phyloP scores from a whole-genome alignment of 768 basidiomycete genomes.

The Chalciporus sphaerocephalus region DNA sequence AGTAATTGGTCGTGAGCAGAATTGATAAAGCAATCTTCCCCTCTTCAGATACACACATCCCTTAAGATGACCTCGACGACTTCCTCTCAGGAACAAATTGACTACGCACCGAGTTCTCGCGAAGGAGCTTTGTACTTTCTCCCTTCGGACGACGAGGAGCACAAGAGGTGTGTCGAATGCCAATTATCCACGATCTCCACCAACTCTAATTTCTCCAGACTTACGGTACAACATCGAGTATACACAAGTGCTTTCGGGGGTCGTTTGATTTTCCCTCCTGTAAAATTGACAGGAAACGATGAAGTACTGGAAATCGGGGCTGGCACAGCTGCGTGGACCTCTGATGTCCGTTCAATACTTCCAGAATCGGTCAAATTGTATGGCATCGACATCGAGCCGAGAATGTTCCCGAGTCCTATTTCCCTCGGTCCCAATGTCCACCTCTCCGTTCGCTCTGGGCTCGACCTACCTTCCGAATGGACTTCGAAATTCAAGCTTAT shows the following conservation, averaged over 20 bases:
- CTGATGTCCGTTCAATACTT: conserved; percentile 9
- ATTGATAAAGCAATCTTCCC: too few relatives aligned
- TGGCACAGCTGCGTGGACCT: conserved; percentile 13
- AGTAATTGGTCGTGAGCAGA: too few relatives aligned
- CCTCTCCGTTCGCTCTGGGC: conserved; percentile 13
- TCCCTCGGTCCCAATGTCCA: conserved; percentile 5
- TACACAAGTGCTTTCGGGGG: conserved; percentile 15
- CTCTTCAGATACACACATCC: too few relatives aligned
- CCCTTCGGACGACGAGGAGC: conserved; percentile 20
- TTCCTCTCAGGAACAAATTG: too few relatives aligned
- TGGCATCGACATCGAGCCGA: conserved; percentile 22
- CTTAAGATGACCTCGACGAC: too few relatives aligned
- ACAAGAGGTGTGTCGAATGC: conserved; percentile 9
- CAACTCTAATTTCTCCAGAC: conserved; percentile 3
- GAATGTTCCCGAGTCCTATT: conserved; percentile 10
- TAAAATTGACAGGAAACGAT: conserved; percentile 2
- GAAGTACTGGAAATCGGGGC: conserved; percentile 22
- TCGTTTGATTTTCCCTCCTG: conserved; percentile 13
- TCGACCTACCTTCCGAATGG: conserved; percentile 27
- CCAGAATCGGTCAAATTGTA: conserved; percentile 16
- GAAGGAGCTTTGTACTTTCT: conserved; percentile 20
- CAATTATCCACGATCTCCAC: too few relatives aligned
- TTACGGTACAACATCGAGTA: conserved; percentile 17
- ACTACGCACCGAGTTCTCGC: too few relatives aligned
- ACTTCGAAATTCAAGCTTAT: conserved; percentile 27